These are phyloP conservation scores for Penicillium desertorum DNA, from an alignment of 495 filamentous ascomycete genomes.

Conservation along the genomic window DNA sequence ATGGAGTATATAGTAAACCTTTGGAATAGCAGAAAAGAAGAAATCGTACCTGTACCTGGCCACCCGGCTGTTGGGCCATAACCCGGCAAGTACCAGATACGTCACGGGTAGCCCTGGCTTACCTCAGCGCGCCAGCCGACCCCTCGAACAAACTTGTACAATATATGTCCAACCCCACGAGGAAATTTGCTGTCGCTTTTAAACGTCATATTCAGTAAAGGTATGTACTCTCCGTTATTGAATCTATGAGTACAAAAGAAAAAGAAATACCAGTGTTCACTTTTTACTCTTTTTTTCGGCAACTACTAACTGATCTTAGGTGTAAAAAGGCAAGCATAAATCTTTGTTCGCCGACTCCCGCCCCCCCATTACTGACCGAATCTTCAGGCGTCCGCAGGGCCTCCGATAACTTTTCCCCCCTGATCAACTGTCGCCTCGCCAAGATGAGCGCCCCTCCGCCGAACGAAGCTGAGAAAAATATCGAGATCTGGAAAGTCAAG, in stretches of 20 bases:
- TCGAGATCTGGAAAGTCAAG: conserved; percentile 86
- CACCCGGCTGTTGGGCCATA: background rate
- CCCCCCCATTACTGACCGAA: conserved; percentile 21
- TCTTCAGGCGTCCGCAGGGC: conserved; percentile 30
- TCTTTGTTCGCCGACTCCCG: conserved; percentile 23
- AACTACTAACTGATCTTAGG: conserved; percentile 16
- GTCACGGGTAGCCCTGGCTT: conserved; percentile 24
- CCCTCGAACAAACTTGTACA: conserved; percentile 26
- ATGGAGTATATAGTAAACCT: background rate
- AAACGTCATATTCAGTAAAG: conserved; percentile 36
- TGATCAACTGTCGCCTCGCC: conserved; percentile 45
- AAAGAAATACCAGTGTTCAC: background rate
- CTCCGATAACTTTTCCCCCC: conserved; percentile 24
- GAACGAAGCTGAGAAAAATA: conserved; percentile 97
- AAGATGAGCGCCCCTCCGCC: conserved; percentile 87
- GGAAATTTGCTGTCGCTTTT: conserved; percentile 43
- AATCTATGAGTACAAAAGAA: background rate
- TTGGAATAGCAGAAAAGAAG: background rate
- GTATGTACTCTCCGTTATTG: conserved; percentile 13
- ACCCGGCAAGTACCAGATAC: conserved; percentile 10
- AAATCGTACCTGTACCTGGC: conserved; percentile 12
- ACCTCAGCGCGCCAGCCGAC: conserved; percentile 30
- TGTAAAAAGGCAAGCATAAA: conserved; percentile 16
- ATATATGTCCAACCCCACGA: conserved; percentile 41
- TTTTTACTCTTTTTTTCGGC: background rate